phyloP scores from a whole-genome alignment of 2,329 filamentous ascomycete species.

The Ophiobolus disseminans region DNA sequence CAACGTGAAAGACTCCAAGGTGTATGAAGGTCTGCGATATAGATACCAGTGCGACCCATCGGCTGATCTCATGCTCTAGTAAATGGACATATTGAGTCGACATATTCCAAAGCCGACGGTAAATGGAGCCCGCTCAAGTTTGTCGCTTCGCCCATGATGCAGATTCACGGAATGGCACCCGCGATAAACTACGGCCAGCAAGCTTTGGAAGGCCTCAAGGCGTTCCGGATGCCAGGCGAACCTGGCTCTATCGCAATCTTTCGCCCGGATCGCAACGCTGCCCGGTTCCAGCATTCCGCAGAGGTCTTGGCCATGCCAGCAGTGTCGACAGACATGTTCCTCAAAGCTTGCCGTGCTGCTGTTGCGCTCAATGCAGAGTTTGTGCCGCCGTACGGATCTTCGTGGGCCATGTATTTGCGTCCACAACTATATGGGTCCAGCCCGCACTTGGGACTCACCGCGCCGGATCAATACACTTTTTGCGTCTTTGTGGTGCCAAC shows the following conservation, averaged over 20 bases:
- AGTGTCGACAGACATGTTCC: conserved; percentile 38
- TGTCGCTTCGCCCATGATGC: conserved; percentile 20
- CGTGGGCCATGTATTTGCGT: neutral
- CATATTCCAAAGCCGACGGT: conserved; percentile 14
- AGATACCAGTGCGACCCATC: no score
- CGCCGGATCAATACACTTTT: neutral
- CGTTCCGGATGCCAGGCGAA: conserved; percentile 17
- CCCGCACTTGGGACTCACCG: neutral
- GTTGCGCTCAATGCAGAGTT: conserved; percentile 25
- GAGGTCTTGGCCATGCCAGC: conserved; percentile 40
- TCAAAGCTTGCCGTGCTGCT: conserved; percentile 31
- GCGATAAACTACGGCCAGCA: conserved; percentile 33
- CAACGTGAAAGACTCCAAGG: no score
- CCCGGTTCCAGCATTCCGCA: conserved; percentile 36
- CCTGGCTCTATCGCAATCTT: conserved; percentile 44
- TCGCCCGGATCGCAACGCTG: conserved; percentile 39
- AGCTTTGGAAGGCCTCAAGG: conserved; percentile 32
- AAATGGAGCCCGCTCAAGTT: conserved; percentile 23
- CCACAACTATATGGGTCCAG: neutral
- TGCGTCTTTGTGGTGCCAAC: neutral
- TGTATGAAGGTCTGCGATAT: no score
- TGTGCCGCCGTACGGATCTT: neutral
- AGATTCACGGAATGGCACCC: conserved; percentile 28
- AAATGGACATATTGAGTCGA: conserved; percentile 28
- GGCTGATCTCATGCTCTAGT: no score